Evolutionary conservation across 2,329 filamentous ascomycete genomes (phyloP).

Genomic region (Diaporthe caulivora): DNA sequence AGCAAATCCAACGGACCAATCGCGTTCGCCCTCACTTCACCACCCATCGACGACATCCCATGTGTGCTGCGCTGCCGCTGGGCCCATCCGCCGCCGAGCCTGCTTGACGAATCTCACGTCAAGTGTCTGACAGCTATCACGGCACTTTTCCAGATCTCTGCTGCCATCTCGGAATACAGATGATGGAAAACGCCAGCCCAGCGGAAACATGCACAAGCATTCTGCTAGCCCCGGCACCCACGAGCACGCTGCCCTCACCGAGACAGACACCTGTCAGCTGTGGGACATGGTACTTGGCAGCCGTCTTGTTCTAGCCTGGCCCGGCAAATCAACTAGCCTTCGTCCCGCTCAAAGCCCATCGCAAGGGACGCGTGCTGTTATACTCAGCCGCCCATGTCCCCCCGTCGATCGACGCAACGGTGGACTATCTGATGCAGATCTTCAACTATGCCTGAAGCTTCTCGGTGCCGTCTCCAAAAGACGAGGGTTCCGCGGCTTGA

Average conservation of each 20-base stretch:
- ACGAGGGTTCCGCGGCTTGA: neutral
- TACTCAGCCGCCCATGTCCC: conserved; percentile 18
- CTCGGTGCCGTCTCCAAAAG: neutral
- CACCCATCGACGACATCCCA: conserved; percentile 30
- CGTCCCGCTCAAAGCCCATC: conserved; percentile 13
- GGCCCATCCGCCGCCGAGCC: conserved; percentile 18
- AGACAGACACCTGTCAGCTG: conserved; percentile 17
- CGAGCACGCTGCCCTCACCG: neutral
- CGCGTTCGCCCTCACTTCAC: conserved; percentile 13
- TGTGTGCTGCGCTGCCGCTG: conserved; percentile 19
- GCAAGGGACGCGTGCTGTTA: conserved; percentile 13
- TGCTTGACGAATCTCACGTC: conserved; percentile 11
- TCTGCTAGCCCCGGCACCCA: neutral
- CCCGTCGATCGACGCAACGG: conserved; percentile 12
- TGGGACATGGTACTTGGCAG: conserved; percentile 7
- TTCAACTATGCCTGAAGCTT: conserved; percentile 8
- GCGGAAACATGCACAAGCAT: conserved; percentile 13
- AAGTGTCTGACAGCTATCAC: conserved; percentile 19
- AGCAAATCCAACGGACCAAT: conserved; percentile 32
- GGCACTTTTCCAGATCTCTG: conserved; percentile 23
- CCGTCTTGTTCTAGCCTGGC: conserved; percentile 10
- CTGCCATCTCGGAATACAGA: conserved; percentile 28
- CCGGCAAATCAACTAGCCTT: conserved; percentile 21
- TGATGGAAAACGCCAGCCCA: conserved; percentile 17
- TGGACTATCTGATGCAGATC: conserved; percentile 24